Base-by-base conservation (phyloP, 2,329 filamentous ascomycete species). In the Nigrospora osmanthi region DNA sequence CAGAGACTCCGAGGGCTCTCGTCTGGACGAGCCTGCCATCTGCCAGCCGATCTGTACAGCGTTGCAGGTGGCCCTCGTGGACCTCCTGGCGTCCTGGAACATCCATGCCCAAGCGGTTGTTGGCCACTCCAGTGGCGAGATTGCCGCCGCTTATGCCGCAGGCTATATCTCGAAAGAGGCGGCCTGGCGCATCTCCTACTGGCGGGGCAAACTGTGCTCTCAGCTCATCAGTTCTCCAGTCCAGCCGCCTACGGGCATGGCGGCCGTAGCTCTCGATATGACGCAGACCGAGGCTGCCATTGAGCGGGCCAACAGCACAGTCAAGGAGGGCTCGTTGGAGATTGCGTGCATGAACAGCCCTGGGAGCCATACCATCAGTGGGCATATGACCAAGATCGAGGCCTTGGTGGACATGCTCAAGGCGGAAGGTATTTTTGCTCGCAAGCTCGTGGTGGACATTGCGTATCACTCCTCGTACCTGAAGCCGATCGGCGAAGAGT, bases 271-370 rank as follows among this genome's bases (percentile, higher is more conserved):
- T 17, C 53, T 62, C 13, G 13, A 55, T 6, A 47, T 54, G n/a
- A 47, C 49, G 4, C 35, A 53, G 14, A 56, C 57, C 2, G n/a
- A 45, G 7, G 39, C 23, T 2, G 59, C 57, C 42, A 39, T 63
- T 6, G 50, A 53, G 35, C 46, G 49, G 28, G 49, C 52, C 13
- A 52, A 50, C 17, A 46, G 36, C 9, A 42, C 49, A 2, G 43
- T 45, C 4, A 44, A 51, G 42, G 42, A 42, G 9, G 48, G 30
- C 37, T 51, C 28, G 44, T 50, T 35, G 6, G 19, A 23, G 19
- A 47, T 62, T 4, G 61, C 59, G 0, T 64, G 61, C 48, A 43
- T 64, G 33, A 65, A 63, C 53, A 62, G 59, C 42, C 59, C 59
- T 0, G 3, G 35, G 5, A 64, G 58, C 42, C 50, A 51, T 14